Evolutionary conservation across 495 filamentous ascomycete genomes (phyloP), one percentile per base, ranked within the genome.

Genomic region (Tirmania nivea): DNA sequence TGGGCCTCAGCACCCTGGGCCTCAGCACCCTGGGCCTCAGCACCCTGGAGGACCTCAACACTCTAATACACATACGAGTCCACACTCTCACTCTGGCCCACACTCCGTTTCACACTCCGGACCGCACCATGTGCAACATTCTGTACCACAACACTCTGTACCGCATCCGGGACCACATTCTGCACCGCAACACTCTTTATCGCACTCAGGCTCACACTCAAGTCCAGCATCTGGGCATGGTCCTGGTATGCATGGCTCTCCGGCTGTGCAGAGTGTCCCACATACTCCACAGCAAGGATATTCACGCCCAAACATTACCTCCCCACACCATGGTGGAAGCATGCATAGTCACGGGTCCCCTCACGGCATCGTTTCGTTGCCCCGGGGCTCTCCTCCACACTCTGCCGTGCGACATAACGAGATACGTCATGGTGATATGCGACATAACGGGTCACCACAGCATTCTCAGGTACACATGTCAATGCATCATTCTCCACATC

Each of bases 101-200:
- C 61, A 63, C n/a, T 55, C 59, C n/a, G 56, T 57, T n/a, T 35
- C 61, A 34, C 61, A 60, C 10, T 49, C 57, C 12, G 48, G 34
- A 55, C 55, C 51, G 48, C 53, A 17, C n/a, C 25, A 17, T 20
- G n/a, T 51, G 19, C 16, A n/a, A n/a, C 49, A 51, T 51, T 31
- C 49, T 51, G 49, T 47, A 47, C 39, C 39, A 47, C 39, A 14
- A 47, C 14, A 19, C 14, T 47, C 39, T 14, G 14, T 47, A 7
- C 39, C 12, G 12, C 39, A 47, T 6, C 6, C 6, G 6, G 42
- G 42, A 8, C 25, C 25, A 31, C 25, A 31, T 31, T 31, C 25
- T 31, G 25, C 25, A 31, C 25, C 25, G 25, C 25, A 31, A 3
- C 25, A 31, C 25, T 3, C 25, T 31, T 31, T 31, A 31, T 3